phyloP scores from a whole-genome alignment of 2,329 filamentous ascomycete genomes.

The Stylonectria norvegica region DNA sequence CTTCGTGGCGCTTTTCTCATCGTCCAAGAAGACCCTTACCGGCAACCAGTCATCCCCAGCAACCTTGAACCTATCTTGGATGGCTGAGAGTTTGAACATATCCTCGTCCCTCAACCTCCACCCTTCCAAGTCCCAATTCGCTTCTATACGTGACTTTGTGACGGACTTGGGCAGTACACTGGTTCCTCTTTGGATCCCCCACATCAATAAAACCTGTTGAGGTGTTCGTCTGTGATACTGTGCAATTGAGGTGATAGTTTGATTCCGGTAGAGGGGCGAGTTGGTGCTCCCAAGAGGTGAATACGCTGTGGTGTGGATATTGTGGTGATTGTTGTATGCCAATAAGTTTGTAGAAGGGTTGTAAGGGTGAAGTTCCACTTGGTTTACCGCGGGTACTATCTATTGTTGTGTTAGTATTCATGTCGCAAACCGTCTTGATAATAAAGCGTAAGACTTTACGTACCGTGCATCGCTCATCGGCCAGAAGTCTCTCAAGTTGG shows the following conservation, averaged over 20 bases:
- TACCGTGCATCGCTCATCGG: constrained; percentile 60
- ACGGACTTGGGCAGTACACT: constrained; percentile 3
- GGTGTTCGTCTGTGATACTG: not conserved
- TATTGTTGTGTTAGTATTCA: constrained; percentile 19
- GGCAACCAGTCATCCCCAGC: constrained; percentile 4
- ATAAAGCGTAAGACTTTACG: not conserved
- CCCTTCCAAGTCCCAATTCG: not conserved
- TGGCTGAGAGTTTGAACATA: not conserved
- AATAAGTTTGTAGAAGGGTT: constrained; percentile 74
- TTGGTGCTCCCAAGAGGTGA: constrained; percentile 6
- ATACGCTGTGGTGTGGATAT: constrained; percentile 4
- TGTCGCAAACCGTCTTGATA: not conserved
- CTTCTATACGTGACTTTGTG: constrained; percentile 1
- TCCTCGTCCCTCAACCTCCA: not conserved
- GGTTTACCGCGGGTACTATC: constrained; percentile 66
- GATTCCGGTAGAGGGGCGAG: constrained; percentile 2
- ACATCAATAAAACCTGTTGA: constrained; percentile 4
- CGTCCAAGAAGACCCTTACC: constrained; percentile 2
- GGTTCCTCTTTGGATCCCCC: constrained; percentile 4
- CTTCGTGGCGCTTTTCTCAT: too few relatives aligned
- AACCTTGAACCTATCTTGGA: constrained; percentile 5
- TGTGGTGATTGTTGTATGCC: constrained; percentile 28
- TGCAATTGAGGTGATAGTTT: not conserved
- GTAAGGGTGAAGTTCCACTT: constrained; percentile 76
- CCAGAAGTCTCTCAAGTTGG: constrained; percentile 73